Percentiles rank a stretch among this genome's conserved stretches.
Evolutionary conservation across 106 monocot species (phyloP).

Genomic region (Acanthochlamys bracteata): DNA sequence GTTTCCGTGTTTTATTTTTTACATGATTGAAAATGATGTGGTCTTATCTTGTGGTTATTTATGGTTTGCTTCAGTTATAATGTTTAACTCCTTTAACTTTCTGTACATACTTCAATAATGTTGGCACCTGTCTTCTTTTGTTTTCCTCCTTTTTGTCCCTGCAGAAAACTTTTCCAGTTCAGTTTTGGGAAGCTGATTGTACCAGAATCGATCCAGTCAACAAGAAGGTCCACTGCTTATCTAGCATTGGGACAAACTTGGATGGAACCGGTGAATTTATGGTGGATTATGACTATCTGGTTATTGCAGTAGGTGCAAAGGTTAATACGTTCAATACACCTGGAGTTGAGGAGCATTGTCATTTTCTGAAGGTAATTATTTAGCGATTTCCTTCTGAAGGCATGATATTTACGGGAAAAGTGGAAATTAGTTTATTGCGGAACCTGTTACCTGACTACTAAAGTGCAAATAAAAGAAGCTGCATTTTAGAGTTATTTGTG

Average conservation of each 20-base stretch:
- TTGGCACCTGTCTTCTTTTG: neutral
- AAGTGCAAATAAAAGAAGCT: too few species aligned
- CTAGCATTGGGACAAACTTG: conserved; percentile 38
- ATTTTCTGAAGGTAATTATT: conserved; percentile 51
- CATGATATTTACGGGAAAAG: too few species aligned
- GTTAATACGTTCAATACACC: conserved; percentile 63
- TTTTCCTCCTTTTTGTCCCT: neutral
- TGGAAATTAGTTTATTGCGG: too few species aligned
- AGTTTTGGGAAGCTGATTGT: conserved; percentile 37
- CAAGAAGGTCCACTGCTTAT: conserved; percentile 47
- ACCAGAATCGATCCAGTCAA: conserved; percentile 56
- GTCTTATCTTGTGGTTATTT: too few species aligned
- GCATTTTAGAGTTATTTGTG: too few species aligned
- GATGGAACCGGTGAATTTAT: conserved; percentile 55
- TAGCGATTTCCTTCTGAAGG: too few species aligned
- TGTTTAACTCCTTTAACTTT: neutral
- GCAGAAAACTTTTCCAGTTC: neutral
- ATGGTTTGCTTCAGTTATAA: neutral
- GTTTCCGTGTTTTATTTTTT: too few species aligned
- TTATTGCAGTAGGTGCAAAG: conserved; percentile 45
- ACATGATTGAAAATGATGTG: too few species aligned
- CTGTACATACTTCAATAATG: neutral
- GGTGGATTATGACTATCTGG: conserved; percentile 58
- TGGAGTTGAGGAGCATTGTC: conserved; percentile 57
- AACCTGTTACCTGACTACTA: too few species aligned